Percentiles rank a stretch among this genome's conserved stretches.
Conservation (phyloP, 768 basidiomycete species). For the Serendipita sp. region DNA sequence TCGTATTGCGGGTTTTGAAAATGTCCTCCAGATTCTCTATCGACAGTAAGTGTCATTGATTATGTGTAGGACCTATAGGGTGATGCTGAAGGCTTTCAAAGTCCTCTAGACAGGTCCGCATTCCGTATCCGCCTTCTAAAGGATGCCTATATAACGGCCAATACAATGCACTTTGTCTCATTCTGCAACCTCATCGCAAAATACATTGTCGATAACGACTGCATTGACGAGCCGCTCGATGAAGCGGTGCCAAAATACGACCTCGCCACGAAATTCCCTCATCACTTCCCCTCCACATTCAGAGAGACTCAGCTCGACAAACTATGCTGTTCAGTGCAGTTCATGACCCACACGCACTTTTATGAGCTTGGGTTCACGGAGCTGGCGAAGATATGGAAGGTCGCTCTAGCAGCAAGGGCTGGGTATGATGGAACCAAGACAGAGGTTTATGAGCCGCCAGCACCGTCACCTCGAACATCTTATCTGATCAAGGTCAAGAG, state of each 20-base stretch:
- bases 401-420: background rate
- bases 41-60: background rate
- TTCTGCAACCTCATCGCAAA: background rate
- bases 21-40: background rate
- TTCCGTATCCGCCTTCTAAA: background rate
- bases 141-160: background rate
- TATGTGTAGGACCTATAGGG: background rate
- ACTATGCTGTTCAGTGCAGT: background rate
- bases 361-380: conserved; percentile 4
- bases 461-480: background rate
- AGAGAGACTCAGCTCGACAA: background rate
- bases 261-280: background rate
- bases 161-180: background rate
- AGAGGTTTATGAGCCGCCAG: background rate
- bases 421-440: background rate
- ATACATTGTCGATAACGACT: background rate
- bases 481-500: conserved; percentile 2
- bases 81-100: background rate
- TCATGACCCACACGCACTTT: background rate
- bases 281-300: background rate
- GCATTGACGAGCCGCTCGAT: background rate
- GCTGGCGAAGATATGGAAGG: conserved; percentile 1
- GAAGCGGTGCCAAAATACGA: background rate
- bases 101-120: background rate
- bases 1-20: background rate